Evolutionary conservation across 202 grass and related monocot species (phyloP), one percentile per base, ranked within the genome.

Genomic region (Brachypodium distachyon): DNA sequence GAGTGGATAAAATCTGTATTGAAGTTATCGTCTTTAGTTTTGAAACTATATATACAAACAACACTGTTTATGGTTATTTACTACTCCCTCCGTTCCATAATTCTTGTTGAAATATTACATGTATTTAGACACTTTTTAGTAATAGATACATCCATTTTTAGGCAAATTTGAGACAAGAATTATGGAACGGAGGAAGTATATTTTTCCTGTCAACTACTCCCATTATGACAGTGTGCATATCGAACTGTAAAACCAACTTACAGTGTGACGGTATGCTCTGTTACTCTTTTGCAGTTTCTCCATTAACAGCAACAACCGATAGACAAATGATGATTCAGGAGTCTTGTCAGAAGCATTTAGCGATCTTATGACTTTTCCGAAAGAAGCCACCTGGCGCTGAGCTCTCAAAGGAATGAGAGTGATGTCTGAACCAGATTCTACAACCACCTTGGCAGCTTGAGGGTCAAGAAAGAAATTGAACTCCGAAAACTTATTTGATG

Each of bases 401-500:
- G 84, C 81, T 23, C 47, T 61, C 56, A 93, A 82, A 40, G 91
- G 84, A 82, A 93, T 57, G 5, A 93, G 47, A 19, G 81, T 93
- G 32, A 79, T 90, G 42, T 48, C 61, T 57, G 87, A 70, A 68
- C 59, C 46, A 7, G 91, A 93, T 72, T 85, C 78, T 64, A 93
- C 72, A 21, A 90, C 87, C 21, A 26, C 67, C 78, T 88, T 93
- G 9, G 87, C 81, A 77, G 87, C 73, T 76, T 23, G 41, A 54
- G 87, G 91, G 60, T 93, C 91, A 28, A 93, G 91, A 82, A 85
- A 93, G 76, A 93, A 86, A 64, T 93, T 93, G 56, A 93, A 93
- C 70, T 93, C 91, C 13, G 87, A 61, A 39, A 80, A 90, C 22
- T 85, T 87, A 64, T 93, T 93, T 44, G 81, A 48, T 9, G 74